Percentiles rank a stretch among this genome's conserved stretches.
phyloP scores from a whole-genome alignment of 1,284 basidiomycete species.

The Waitea zeae region DNA sequence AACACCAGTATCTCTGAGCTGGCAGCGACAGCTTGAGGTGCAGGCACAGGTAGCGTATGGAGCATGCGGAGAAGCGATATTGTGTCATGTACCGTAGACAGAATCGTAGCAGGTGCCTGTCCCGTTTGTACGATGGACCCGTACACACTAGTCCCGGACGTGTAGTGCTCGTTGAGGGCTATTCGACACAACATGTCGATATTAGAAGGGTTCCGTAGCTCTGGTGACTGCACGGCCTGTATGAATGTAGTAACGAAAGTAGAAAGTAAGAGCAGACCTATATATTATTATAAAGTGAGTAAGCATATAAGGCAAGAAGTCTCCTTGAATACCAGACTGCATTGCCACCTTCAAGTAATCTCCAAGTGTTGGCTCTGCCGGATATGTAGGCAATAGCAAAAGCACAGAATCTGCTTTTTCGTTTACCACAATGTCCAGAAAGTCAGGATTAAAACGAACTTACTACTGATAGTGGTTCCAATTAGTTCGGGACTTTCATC shows the following conservation, averaged over 20 bases:
- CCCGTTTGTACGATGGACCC: constrained; percentile 32
- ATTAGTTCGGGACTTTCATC: neutral
- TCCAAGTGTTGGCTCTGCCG: constrained; percentile 11
- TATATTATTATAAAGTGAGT: neutral
- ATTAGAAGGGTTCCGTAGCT: constrained; percentile 42
- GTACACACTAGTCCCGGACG: constrained; percentile 30
- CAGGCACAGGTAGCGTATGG: constrained; percentile 24
- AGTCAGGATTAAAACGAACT: constrained; percentile 6
- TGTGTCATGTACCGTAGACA: constrained; percentile 42
- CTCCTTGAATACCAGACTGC: constrained; percentile 14
- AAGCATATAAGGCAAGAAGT: neutral
- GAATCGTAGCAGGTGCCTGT: constrained; percentile 25
- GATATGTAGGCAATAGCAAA: constrained; percentile 7
- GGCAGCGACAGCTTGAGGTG: neutral
- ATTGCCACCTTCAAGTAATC: constrained; percentile 44
- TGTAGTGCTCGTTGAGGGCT: constrained; percentile 41
- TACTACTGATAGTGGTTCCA: constrained; percentile 1
- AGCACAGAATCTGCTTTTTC: constrained; percentile 7
- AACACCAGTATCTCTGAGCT: neutral
- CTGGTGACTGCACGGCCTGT: constrained; percentile 20
- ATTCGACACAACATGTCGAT: constrained; percentile 50
- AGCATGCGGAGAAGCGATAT: constrained; percentile 38
- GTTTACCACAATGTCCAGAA: constrained; percentile 6
- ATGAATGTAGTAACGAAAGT: constrained; percentile 40
- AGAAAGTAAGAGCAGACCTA: constrained; percentile 33